phyloP scores from a whole-genome alignment of 1,284 basidiomycete genomes.

The Papiliotrema terrestris region DNA sequence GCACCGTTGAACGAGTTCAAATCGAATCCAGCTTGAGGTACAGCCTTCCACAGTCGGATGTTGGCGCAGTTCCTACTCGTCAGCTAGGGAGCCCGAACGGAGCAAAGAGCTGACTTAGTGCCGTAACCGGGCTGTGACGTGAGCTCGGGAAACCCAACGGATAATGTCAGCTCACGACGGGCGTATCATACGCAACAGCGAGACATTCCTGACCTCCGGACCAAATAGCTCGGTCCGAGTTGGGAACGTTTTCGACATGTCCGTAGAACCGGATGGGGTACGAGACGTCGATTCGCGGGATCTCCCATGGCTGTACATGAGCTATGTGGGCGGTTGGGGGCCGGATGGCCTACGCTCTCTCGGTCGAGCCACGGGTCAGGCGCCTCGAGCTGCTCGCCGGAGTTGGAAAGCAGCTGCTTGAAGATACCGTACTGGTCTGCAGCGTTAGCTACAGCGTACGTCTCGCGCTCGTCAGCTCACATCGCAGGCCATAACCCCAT shows the following conservation, averaged over 20 bases:
- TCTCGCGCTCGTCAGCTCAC: constrained; percentile 15
- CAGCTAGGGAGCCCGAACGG: not conserved
- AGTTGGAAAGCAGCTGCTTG: constrained; percentile 74
- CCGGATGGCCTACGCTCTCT: constrained; percentile 57
- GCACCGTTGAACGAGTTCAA: constrained; percentile 83
- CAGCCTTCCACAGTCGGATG: constrained; percentile 59
- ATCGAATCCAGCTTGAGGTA: constrained; percentile 87
- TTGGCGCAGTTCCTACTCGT: constrained; percentile 49
- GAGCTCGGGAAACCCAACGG: constrained; percentile 51
- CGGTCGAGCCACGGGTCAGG: constrained; percentile 89
- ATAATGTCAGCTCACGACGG: constrained; percentile 64
- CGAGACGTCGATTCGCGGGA: constrained; percentile 75
- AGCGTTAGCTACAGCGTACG: constrained; percentile 6
- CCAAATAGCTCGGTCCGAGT: constrained; percentile 66
- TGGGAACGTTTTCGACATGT: constrained; percentile 63
- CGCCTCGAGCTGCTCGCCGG: constrained; percentile 78
- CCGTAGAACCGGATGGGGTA: constrained; percentile 76
- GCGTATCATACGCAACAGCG: constrained; percentile 84
- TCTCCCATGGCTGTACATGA: constrained; percentile 60
- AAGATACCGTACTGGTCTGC: constrained; percentile 83
- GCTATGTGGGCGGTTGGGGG: not conserved
- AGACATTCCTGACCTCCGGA: constrained; percentile 85
- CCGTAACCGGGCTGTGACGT: constrained; percentile 58
- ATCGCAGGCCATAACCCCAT: constrained; percentile 82
- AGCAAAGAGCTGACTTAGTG: constrained; percentile 25